Conservation (phyloP, 768 basidiomycete species). For the Podaxis rugospora region DNA sequence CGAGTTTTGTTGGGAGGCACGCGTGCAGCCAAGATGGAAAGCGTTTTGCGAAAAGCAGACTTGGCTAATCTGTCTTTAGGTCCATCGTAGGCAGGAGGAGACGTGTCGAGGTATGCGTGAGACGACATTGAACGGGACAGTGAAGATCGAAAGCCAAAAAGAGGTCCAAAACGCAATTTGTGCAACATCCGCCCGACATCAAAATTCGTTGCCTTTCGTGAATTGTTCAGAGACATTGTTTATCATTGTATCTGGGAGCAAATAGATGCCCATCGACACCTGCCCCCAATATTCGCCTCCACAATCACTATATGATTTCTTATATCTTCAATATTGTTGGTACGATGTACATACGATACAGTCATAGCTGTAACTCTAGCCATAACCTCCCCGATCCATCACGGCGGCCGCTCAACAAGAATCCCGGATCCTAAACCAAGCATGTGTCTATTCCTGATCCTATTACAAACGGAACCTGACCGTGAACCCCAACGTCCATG, state of each 20-base stretch:
- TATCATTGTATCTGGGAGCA: not conserved
- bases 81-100: conserved; percentile 42
- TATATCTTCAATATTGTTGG: too few relatives aligned
- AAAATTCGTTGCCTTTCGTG: not conserved
- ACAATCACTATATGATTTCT: too few relatives aligned
- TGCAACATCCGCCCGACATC: not conserved
- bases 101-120: conserved; percentile 32
- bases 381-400: not conserved
- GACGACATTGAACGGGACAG: conserved; percentile 27
- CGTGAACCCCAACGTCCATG: not conserved
- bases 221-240: not conserved
- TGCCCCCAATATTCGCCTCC: not conserved
- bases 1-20: conserved; percentile 55
- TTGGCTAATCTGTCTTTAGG: conserved; percentile 55
- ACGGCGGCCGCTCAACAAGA: too few relatives aligned
- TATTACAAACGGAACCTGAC: not conserved
- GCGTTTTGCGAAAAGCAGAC: conserved; percentile 54
- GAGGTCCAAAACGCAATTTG: conserved; percentile 11
- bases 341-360: not conserved
- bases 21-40: conserved; percentile 66
- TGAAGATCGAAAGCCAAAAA: conserved; percentile 6
- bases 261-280: not conserved
- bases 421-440: not conserved
- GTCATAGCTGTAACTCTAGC: not conserved
- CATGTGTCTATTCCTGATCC: not conserved